Evolutionary conservation across 495 filamentous ascomycete genomes (phyloP).

Genomic region (Penicillium simplicissimum): DNA sequence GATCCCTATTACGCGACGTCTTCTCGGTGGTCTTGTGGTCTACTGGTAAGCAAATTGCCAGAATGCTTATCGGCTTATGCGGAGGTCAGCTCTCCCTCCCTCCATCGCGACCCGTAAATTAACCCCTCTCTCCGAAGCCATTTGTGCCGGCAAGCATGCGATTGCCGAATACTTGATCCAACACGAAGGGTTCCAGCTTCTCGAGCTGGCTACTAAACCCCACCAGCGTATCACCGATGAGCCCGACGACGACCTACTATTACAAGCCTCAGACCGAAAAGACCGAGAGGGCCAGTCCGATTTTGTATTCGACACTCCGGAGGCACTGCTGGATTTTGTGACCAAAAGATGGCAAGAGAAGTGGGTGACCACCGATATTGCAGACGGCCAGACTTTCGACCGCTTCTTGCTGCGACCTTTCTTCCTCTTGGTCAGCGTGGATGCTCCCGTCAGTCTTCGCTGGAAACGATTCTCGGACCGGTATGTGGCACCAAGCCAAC

Average conservation of each 20-base stretch:
- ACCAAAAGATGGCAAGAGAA: constrained; percentile 79
- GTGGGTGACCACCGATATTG: constrained; percentile 83
- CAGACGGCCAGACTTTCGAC: constrained; percentile 67
- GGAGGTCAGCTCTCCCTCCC: constrained; percentile 61
- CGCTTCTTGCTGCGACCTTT: constrained; percentile 76
- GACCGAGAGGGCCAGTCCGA: constrained; percentile 27
- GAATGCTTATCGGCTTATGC: constrained; percentile 92
- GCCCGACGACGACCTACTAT: constrained; percentile 33
- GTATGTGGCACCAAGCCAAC: constrained; percentile 30
- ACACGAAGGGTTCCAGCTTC: constrained; percentile 67
- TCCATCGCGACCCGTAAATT: constrained; percentile 7
- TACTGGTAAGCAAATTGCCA: constrained; percentile 10
- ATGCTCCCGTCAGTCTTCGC: constrained; percentile 80
- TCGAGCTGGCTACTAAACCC: constrained; percentile 32
- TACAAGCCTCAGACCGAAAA: constrained; percentile 31
- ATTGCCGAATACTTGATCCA: constrained; percentile 80
- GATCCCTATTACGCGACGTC: not conserved
- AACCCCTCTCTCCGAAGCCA: constrained; percentile 54
- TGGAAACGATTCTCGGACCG: constrained; percentile 71
- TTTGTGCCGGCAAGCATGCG: constrained; percentile 86
- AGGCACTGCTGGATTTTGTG: constrained; percentile 75
- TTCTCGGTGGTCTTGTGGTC: not conserved
- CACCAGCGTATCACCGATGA: constrained; percentile 25
- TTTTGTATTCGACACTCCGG: constrained; percentile 55
- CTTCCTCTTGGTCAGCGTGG: constrained; percentile 89